These are phyloP conservation scores for Aspergillus bridgeri DNA, from an alignment of 495 filamentous ascomycete genomes.

Conservation along the genomic window DNA sequence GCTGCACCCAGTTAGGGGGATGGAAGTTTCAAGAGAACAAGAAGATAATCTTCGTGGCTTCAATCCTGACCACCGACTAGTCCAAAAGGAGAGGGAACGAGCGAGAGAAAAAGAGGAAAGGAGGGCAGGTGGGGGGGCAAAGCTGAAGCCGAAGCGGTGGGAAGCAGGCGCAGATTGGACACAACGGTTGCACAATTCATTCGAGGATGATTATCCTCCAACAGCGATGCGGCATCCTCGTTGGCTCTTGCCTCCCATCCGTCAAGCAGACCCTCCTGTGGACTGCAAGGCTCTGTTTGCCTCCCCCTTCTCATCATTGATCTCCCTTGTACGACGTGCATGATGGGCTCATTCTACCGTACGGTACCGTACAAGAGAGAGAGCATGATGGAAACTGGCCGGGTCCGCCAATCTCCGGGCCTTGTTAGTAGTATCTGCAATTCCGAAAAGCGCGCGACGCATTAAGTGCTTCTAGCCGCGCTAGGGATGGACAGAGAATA, in stretches of 20 bases:
- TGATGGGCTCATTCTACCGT: slow-evolving; percentile 14
- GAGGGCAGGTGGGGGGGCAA: not conserved
- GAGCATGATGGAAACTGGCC: slow-evolving; percentile 14
- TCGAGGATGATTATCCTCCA: slow-evolving; percentile 2
- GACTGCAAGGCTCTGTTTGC: slow-evolving; percentile 12
- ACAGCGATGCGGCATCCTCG: slow-evolving; percentile 10
- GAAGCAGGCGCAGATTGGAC: slow-evolving; percentile 15
- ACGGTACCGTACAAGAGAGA: slow-evolving; percentile 2
- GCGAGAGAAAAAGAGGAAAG: not conserved
- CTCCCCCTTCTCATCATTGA: slow-evolving; percentile 5
- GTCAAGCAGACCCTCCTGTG: slow-evolving; percentile 11
- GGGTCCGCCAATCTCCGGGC: slow-evolving; percentile 8
- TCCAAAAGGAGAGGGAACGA: not conserved
- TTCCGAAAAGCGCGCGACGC: not conserved
- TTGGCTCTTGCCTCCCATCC: slow-evolving; percentile 12
- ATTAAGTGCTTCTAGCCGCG: not conserved
- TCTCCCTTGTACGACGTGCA: slow-evolving; percentile 26
- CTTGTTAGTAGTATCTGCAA: not conserved
- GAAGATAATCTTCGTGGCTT: not conserved
- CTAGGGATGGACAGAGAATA: slow-evolving; percentile 1
- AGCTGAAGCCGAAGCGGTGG: slow-evolving; percentile 8
- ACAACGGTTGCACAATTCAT: slow-evolving; percentile 17
- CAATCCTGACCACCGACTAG: not conserved
- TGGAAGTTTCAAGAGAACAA: not conserved
- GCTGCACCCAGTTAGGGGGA: not conserved